phyloP scores from a whole-genome alignment of 371 early-diverging fungal genomes.

The Syncephalastrum sp. region DNA sequence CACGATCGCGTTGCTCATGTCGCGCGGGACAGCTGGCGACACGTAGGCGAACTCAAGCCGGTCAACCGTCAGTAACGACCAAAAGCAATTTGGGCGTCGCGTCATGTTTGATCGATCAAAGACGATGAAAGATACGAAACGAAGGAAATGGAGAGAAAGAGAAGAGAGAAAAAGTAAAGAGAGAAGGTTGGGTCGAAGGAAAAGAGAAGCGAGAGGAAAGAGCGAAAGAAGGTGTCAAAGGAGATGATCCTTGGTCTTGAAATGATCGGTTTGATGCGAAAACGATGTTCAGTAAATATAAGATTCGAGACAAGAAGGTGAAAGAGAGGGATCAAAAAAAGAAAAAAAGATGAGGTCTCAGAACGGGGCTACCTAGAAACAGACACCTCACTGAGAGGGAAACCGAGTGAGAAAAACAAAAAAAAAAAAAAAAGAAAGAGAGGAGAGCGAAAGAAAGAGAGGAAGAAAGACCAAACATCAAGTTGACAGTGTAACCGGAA shows the following conservation, averaged over 20 bases:
- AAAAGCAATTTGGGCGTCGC: slow-evolving; percentile 24
- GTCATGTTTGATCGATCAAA: slow-evolving; percentile 5
- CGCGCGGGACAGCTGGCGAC: slow-evolving; percentile 16
- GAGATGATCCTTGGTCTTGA: too few species aligned
- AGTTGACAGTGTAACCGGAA: not conserved
- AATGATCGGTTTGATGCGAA: too few species aligned
- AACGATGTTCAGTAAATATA: not conserved
- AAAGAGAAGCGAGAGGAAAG: slow-evolving; percentile 12
- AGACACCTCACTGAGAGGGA: too few species aligned
- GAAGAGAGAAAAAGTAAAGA: slow-evolving; percentile 15
- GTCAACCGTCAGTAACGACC: slow-evolving; percentile 28
- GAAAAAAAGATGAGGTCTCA: slow-evolving; percentile 5
- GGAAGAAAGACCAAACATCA: not conserved
- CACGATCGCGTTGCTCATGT: slow-evolving; percentile 10
- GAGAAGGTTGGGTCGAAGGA: not conserved
- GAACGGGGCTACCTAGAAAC: slow-evolving; percentile 10
- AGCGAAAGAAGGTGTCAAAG: slow-evolving; percentile 6
- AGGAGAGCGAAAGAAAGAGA: not conserved
- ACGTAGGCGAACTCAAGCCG: slow-evolving; percentile 26
- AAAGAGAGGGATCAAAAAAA: too few species aligned
- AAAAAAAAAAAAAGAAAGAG: not conserved
- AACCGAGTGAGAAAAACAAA: too few species aligned
- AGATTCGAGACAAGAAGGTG: slow-evolving; percentile 6
- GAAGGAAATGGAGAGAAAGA: slow-evolving; percentile 6
- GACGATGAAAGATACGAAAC: not conserved